Conservation (phyloP, 1,284 basidiomycete genomes). For the Polyporus tsugae region DNA sequence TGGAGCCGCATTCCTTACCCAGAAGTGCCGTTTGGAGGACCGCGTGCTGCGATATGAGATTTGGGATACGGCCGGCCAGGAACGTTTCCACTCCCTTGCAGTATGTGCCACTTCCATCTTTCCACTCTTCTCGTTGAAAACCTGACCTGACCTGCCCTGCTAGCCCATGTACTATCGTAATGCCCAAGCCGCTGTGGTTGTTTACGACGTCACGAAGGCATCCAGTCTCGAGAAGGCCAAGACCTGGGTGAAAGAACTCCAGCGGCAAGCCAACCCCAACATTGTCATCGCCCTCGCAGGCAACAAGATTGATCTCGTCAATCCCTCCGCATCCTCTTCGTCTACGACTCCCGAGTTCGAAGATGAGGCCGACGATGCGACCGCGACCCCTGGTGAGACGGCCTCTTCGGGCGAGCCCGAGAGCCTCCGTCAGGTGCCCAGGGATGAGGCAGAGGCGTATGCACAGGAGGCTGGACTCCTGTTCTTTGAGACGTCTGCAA, state of each 20-base stretch:
- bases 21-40: constrained; percentile 92
- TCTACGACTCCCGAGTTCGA: constrained; percentile 69
- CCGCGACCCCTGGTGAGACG: constrained; percentile 82
- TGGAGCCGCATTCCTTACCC: constrained; percentile 93
- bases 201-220: constrained; percentile 96
- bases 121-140: constrained; percentile 17
- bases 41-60: constrained; percentile 95
- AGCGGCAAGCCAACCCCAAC: constrained; percentile 98
- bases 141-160: constrained; percentile 5
- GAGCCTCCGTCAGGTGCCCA: constrained; percentile 85
- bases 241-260: constrained; percentile 99
- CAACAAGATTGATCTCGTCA: constrained; percentile 95
- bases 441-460: constrained; percentile 96
- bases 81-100: constrained; percentile 93
- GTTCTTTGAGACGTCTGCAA: constrained; percentile 98
- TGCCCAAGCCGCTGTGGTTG: constrained; percentile 97
- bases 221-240: constrained; percentile 98
- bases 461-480: constrained; percentile 92
- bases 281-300: constrained; percentile 98
- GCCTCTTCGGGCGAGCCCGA: constrained; percentile 64
- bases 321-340: constrained; percentile 61
- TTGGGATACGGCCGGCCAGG: constrained; percentile 96
- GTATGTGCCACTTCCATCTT: constrained; percentile 52
- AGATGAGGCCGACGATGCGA: constrained; percentile 86
- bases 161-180: constrained; percentile 99